phyloP scores from a whole-genome alignment of 148 eudicot genomes.

The Rhododendron kiyosumense region DNA sequence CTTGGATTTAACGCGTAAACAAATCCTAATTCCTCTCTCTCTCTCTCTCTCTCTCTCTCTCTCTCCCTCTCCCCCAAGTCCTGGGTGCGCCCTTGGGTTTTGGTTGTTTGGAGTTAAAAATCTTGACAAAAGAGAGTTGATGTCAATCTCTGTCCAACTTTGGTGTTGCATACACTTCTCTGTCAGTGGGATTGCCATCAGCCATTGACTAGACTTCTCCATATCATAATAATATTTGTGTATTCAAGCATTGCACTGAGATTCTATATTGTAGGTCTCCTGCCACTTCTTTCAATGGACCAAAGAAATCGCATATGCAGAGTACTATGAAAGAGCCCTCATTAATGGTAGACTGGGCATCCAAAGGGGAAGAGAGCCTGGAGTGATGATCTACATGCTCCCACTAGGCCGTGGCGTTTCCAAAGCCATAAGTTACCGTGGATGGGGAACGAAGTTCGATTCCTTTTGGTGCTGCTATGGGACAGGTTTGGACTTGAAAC shows the following conservation, averaged over 20 bases:
- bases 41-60: not conserved
- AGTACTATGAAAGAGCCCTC: constrained; percentile 81
- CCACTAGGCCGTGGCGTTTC: constrained; percentile 74
- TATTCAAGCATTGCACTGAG: not conserved
- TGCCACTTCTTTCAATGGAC: constrained; percentile 90
- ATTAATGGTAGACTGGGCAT: constrained; percentile 82
- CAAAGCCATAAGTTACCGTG: constrained; percentile 49
- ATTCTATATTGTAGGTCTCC: constrained; percentile 48
- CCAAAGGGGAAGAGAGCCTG: constrained; percentile 82
- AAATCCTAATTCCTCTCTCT: no score
- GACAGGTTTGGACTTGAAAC: constrained; percentile 48
- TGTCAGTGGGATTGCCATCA: not conserved
- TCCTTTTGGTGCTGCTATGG: constrained; percentile 97
- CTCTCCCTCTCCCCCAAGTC: not conserved
- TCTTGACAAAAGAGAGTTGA: not conserved
- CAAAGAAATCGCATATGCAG: constrained; percentile 76
- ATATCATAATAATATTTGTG: not conserved
- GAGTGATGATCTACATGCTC: constrained; percentile 93
- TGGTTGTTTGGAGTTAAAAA: not conserved
- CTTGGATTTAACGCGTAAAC: no score
- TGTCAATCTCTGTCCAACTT: not conserved
- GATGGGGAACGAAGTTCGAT: constrained; percentile 69
- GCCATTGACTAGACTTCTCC: not conserved
- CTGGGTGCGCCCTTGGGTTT: not conserved
- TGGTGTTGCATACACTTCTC: not conserved